A percentile compares a stretch with the other conserved stretches of the same genome.
These are phyloP conservation scores for Backusella parvicylindrica DNA, from an alignment of 192 early-diverging fungal species.

Conservation along the genomic window DNA sequence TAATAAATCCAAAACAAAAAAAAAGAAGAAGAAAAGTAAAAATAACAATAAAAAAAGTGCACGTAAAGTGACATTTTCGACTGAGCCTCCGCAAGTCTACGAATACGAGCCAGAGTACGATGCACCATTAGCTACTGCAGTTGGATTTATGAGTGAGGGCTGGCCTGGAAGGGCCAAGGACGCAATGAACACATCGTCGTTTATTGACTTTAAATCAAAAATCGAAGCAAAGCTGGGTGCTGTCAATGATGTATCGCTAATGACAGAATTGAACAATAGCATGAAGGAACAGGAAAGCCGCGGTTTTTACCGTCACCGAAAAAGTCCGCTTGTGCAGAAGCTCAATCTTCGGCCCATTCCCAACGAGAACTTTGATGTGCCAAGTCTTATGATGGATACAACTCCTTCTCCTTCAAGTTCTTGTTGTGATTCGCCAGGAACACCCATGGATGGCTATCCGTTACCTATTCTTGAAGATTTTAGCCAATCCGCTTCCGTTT, in stretches of 20 bases:
- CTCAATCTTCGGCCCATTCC: conserved; percentile 6
- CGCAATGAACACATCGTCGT: background rate
- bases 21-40: no score
- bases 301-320: conserved; percentile 10
- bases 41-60: background rate
- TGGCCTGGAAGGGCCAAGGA: conserved; percentile 7
- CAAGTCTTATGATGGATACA: background rate
- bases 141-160: background rate
- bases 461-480: background rate
- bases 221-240: conserved; percentile 10
- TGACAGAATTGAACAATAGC: background rate
- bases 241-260: background rate
- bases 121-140: background rate
- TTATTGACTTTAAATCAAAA: conserved; percentile 11
- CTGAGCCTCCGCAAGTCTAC: background rate
- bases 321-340: conserved; percentile 7
- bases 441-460: background rate
- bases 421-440: background rate
- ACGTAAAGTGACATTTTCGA: background rate
- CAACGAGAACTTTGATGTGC: background rate
- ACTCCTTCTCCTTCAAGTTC: conserved; percentile 4
- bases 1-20: background rate
- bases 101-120: conserved; percentile 15
- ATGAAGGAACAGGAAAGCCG: background rate
- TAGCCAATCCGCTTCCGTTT: background rate